phyloP scores from a whole-genome alignment of 75 land plant genomes.

The Pseudotsuga menziesii region DNA sequence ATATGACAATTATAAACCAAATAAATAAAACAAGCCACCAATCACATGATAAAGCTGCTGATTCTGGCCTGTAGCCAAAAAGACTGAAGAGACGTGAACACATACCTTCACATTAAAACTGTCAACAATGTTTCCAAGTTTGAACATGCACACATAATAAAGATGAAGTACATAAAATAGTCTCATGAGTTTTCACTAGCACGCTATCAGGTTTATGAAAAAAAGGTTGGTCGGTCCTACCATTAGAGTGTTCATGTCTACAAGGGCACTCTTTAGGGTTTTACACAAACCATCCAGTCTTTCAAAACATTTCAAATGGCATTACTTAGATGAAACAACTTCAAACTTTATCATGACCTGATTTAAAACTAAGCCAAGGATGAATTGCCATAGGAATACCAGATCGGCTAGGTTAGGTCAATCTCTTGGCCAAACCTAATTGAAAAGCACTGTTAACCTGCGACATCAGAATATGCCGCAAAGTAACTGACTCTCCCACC shows the following conservation, averaged over 20 bases:
- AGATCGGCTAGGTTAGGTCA: constrained; percentile 1
- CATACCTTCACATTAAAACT: not conserved
- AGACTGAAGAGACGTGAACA: not conserved
- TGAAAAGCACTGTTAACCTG: constrained; percentile 8
- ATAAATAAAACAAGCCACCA: not conserved
- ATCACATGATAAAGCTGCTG: not conserved
- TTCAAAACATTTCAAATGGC: not conserved
- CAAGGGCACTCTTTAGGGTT: not conserved
- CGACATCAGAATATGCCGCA: not conserved
- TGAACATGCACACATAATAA: not conserved
- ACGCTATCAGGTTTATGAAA: not conserved
- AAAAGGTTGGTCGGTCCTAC: not conserved
- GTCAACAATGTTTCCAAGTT: not conserved
- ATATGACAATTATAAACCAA: too few relatives aligned
- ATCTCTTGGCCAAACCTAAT: not conserved
- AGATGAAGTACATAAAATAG: not conserved
- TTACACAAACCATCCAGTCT: not conserved
- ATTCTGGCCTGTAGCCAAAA: not conserved
- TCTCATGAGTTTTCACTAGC: not conserved
- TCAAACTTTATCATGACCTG: not conserved
- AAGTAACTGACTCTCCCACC: constrained; percentile 1
- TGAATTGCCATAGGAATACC: constrained; percentile 12
- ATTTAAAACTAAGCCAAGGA: constrained; percentile 9
- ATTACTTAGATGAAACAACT: not conserved
- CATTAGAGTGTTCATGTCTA: not conserved